Percentiles rank a stretch among this genome's conserved stretches.
Evolutionary conservation across 2,329 filamentous ascomycete genomes (phyloP).

Genomic region (Furcasterigmium furcatum): DNA sequence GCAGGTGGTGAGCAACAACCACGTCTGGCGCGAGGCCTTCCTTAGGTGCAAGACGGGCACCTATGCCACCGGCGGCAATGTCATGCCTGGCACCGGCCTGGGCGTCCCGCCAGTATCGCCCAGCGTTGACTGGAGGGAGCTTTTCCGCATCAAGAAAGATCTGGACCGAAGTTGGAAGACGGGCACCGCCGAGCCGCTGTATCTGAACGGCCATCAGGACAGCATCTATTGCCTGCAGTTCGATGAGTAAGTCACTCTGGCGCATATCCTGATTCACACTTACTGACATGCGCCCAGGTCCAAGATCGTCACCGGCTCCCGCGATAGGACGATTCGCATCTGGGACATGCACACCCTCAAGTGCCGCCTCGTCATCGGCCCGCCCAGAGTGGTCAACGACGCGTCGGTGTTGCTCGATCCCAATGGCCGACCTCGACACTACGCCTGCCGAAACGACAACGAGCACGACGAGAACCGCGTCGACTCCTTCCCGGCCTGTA

Average conservation of each 20-base stretch:
- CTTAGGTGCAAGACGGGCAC: slow-evolving; percentile 57
- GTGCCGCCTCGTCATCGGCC: slow-evolving; percentile 84
- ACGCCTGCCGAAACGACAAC: slow-evolving; percentile 51
- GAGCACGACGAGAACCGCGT: slow-evolving; percentile 29
- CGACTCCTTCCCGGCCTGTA: slow-evolving; percentile 48
- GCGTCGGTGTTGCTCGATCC: slow-evolving; percentile 47
- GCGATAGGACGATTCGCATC: slow-evolving; percentile 91
- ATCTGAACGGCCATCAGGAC: slow-evolving; percentile 89
- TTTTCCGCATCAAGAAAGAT: slow-evolving; percentile 74
- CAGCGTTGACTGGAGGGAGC: slow-evolving; percentile 78
- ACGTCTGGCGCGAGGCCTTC: slow-evolving; percentile 64
- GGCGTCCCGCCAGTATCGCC: slow-evolving; percentile 54
- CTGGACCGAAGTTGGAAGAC: slow-evolving; percentile 78
- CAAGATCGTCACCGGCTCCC: slow-evolving; percentile 95
- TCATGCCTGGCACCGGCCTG: slow-evolving; percentile 51
- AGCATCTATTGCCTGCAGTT: slow-evolving; percentile 98
- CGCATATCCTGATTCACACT: background rate
- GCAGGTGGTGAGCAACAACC: slow-evolving; percentile 43
- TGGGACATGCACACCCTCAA: slow-evolving; percentile 92
- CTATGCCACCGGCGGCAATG: slow-evolving; percentile 52
- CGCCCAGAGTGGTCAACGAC: slow-evolving; percentile 60
- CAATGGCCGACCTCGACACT: slow-evolving; percentile 49
- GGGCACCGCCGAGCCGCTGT: slow-evolving; percentile 76
- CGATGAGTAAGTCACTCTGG: slow-evolving; percentile 67
- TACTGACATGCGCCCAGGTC: slow-evolving; percentile 51